A percentile compares a stretch with the other conserved stretches of the same genome.
phyloP scores from a whole-genome alignment of 805 yeast genomes.

The Sporopachydermia quercuum region DNA sequence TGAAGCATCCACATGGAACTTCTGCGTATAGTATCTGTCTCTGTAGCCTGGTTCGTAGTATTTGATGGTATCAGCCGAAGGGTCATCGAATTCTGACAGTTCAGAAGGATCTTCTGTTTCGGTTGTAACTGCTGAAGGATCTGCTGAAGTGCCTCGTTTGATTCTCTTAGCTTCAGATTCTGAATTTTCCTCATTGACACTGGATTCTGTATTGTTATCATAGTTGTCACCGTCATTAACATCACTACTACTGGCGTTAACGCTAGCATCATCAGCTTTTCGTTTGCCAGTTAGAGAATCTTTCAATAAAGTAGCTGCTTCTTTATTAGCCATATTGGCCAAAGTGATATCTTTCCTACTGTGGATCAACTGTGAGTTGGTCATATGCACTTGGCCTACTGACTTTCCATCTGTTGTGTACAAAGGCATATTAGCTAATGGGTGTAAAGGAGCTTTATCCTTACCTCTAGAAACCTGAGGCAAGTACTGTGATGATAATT shows the following conservation, averaged over 20 bases:
- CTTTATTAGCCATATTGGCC: conserved; percentile 57
- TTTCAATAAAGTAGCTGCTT: conserved; percentile 49
- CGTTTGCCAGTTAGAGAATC: conserved; percentile 18
- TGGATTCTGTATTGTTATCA: conserved; percentile 6
- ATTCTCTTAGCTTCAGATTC: conserved; percentile 6
- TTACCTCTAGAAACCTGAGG: conserved; percentile 38
- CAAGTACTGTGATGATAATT: conserved; percentile 5
- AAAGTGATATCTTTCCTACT: conserved; percentile 45
- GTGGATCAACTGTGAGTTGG: conserved; percentile 57
- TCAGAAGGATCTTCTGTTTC: conserved; percentile 29
- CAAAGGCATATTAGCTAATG: conserved; percentile 60
- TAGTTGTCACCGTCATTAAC: conserved; percentile 11
- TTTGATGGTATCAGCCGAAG: conserved; percentile 32
- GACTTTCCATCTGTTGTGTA: conserved; percentile 62
- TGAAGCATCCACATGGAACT: conserved; percentile 51
- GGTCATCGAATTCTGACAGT: conserved; percentile 12
- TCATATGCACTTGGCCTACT: conserved; percentile 51
- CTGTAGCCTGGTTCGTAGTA: conserved; percentile 82
- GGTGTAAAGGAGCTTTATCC: conserved; percentile 60
- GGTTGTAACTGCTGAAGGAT: conserved; percentile 16
- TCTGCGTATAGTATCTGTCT: conserved; percentile 62
- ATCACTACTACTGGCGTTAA: conserved; percentile 7
- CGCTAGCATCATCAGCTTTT: conserved; percentile 10
- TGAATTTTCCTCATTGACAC: conserved; percentile 13
- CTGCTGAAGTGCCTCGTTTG: conserved; percentile 13